A percentile compares a stretch with the other conserved stretches of the same genome.
Evolutionary conservation across 2,329 filamentous ascomycete species (phyloP).

Genomic region (Colletotrichum cereale): DNA sequence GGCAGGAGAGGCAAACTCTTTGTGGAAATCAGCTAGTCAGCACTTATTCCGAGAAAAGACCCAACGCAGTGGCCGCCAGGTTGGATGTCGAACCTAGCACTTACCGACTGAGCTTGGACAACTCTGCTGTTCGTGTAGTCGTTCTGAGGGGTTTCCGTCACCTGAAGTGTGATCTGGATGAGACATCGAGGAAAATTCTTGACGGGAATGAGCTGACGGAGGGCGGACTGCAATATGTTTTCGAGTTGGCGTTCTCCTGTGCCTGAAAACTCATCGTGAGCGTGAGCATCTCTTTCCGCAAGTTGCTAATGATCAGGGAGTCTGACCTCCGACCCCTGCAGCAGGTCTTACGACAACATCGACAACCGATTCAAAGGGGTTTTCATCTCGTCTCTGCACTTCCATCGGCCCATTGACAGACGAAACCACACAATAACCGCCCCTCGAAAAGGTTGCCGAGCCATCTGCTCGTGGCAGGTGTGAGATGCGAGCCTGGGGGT

Average conservation of each 20-base stretch:
- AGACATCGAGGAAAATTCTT: constrained; percentile 81
- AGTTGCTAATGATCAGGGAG: constrained; percentile 15
- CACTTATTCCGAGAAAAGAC: constrained; percentile 17
- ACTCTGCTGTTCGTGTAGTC: constrained; percentile 72
- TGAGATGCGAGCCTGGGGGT: constrained; percentile 66
- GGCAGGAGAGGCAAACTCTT: constrained; percentile 86
- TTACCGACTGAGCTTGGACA: constrained; percentile 70
- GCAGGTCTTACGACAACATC: constrained; percentile 92
- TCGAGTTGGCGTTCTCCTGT: constrained; percentile 87
- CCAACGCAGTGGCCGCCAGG: not conserved
- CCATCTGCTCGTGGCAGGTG: constrained; percentile 80
- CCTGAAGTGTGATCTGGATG: constrained; percentile 85
- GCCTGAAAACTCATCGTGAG: constrained; percentile 58
- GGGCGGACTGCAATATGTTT: constrained; percentile 76
- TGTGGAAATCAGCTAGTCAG: constrained; percentile 40
- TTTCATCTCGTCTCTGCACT: constrained; percentile 87
- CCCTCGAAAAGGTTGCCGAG: constrained; percentile 80
- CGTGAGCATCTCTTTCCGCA: constrained; percentile 31
- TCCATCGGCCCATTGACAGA: constrained; percentile 95
- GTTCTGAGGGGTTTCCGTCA: constrained; percentile 77
- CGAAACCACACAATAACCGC: constrained; percentile 84
- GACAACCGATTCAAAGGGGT: constrained; percentile 89
- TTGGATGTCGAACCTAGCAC: constrained; percentile 43
- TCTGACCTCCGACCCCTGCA: constrained; percentile 82
- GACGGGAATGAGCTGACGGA: constrained; percentile 80